A percentile compares a stretch with the other conserved stretches of the same genome.
Conservation (phyloP, 2,329 filamentous ascomycete genomes). For the Rutstroemia sp. region DNA sequence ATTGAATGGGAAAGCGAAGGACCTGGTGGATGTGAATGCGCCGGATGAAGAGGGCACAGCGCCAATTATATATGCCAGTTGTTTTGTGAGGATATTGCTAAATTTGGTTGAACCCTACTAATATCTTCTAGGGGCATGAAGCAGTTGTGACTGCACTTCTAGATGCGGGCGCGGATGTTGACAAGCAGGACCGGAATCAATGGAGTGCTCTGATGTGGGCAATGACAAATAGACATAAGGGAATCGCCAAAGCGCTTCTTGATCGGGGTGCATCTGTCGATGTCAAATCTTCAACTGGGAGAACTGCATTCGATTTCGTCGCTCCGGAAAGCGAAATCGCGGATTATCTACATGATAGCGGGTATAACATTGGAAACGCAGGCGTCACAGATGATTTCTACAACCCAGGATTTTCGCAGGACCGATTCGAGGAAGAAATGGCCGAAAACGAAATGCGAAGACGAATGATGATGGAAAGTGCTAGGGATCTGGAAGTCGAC, state of each 20-base stretch:
- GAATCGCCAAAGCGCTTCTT: conserved; percentile 84
- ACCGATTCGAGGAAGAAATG: conserved; percentile 94
- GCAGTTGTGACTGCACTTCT: conserved; percentile 78
- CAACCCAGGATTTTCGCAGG: conserved; percentile 82
- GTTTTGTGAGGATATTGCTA: conserved; percentile 60
- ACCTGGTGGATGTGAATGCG: conserved; percentile 76
- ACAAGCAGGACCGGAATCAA: conserved; percentile 90
- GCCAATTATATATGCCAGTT: conserved; percentile 95
- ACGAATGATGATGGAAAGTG: conserved; percentile 99
- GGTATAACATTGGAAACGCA: conserved; percentile 78
- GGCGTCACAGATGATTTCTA: conserved; percentile 89
- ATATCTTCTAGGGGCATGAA: conserved; percentile 63
- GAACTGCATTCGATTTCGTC: conserved; percentile 93
- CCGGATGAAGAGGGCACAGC: conserved; percentile 92
- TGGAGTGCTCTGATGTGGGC: conserved; percentile 99
- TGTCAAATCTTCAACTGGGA: conserved; percentile 86
- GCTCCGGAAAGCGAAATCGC: conserved; percentile 95
- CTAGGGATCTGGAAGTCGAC: conserved; percentile 92
- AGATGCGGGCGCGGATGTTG: conserved; percentile 78
- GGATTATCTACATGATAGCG: conserved; percentile 88
- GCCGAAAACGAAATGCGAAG: conserved; percentile 92
- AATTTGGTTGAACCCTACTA: conserved; percentile 11
- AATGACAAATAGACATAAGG: conserved; percentile 97
- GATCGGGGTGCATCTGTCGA: conserved; percentile 95
- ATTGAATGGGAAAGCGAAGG: conserved; percentile 63